A percentile compares a stretch with the other conserved stretches of the same genome.
These are phyloP conservation scores for Aspergillus melleus DNA, from an alignment of 2,329 filamentous ascomycete species.

Conservation along the genomic window DNA sequence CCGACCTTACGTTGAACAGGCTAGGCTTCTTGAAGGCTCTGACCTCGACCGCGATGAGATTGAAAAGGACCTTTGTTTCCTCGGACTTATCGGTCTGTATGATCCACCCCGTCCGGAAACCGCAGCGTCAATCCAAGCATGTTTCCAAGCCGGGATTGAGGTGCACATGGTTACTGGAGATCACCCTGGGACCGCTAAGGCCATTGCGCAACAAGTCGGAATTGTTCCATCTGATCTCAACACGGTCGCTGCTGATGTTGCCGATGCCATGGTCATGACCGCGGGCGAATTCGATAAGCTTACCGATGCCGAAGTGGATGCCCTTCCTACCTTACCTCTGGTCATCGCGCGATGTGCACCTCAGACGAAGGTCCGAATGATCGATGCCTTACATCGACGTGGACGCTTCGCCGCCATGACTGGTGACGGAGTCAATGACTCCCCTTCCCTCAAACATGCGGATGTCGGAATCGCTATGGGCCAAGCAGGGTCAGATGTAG, in stretches of 20 bases:
- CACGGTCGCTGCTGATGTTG: constrained; percentile 58
- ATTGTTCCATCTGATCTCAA: constrained; percentile 66
- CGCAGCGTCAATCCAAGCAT: constrained; percentile 65
- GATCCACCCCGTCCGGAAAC: constrained; percentile 80
- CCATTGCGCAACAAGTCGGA: constrained; percentile 73
- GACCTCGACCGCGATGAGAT: constrained; percentile 58
- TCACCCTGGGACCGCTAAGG: constrained; percentile 71
- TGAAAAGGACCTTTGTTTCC: constrained; percentile 66
- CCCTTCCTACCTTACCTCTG: constrained; percentile 52
- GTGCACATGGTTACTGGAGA: constrained; percentile 83
- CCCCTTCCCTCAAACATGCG: constrained; percentile 72
- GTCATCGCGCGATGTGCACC: constrained; percentile 59
- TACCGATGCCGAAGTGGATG: constrained; percentile 67
- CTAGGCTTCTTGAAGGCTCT: constrained; percentile 21
- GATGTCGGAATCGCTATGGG: constrained; percentile 88
- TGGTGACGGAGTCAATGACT: constrained; percentile 83
- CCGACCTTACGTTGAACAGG: constrained; percentile 10
- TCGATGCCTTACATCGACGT: constrained; percentile 57
- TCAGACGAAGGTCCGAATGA: constrained; percentile 76
- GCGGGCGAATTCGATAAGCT: constrained; percentile 75
- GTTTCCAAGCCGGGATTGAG: constrained; percentile 68
- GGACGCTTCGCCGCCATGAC: constrained; percentile 79
- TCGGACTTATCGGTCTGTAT: constrained; percentile 78
- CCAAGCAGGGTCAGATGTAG: constrained; percentile 73
- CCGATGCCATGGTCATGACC: constrained; percentile 66